Evolutionary conservation across 148 eudicot genomes (phyloP).

Genomic region (Rhododendron ovatum): DNA sequence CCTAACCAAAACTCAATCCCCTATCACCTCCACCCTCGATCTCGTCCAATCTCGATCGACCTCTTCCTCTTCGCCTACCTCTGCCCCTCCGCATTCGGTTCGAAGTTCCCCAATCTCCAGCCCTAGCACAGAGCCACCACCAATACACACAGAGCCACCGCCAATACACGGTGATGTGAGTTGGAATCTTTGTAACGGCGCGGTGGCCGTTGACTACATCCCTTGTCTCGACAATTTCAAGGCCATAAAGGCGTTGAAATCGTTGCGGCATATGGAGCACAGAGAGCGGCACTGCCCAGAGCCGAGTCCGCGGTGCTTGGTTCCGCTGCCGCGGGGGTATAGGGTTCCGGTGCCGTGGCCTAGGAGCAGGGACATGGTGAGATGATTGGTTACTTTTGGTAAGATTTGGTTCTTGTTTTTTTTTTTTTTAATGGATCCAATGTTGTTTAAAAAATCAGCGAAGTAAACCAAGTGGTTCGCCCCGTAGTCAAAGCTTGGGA

Average conservation of each 20-base stretch:
- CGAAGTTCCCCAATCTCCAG: neutral
- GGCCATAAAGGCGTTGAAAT: slow-evolving; percentile 57
- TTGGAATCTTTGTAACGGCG: slow-evolving; percentile 58
- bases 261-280: slow-evolving; percentile 83
- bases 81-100: neutral
- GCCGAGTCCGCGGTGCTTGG: slow-evolving; percentile 42
- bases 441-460: neutral
- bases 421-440: neutral
- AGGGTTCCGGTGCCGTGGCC: slow-evolving; percentile 83
- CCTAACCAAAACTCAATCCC: slow-evolving; percentile 42
- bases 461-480: too few species aligned
- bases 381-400: slow-evolving; percentile 68
- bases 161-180: neutral
- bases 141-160: neutral
- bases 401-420: slow-evolving; percentile 40
- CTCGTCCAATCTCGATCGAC: neutral
- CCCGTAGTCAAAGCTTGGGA: too few species aligned
- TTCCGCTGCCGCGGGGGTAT: slow-evolving; percentile 70
- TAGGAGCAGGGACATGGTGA: slow-evolving; percentile 98
- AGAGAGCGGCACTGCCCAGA: slow-evolving; percentile 85
- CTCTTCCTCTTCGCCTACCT: neutral
- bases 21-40: slow-evolving; percentile 15
- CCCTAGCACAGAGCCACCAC: neutral
- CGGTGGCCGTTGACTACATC: slow-evolving; percentile 61
- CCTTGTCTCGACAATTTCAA: slow-evolving; percentile 82